Evolutionary conservation across 1,284 basidiomycete species (phyloP).

Genomic region (Ceratobasidium sp.): DNA sequence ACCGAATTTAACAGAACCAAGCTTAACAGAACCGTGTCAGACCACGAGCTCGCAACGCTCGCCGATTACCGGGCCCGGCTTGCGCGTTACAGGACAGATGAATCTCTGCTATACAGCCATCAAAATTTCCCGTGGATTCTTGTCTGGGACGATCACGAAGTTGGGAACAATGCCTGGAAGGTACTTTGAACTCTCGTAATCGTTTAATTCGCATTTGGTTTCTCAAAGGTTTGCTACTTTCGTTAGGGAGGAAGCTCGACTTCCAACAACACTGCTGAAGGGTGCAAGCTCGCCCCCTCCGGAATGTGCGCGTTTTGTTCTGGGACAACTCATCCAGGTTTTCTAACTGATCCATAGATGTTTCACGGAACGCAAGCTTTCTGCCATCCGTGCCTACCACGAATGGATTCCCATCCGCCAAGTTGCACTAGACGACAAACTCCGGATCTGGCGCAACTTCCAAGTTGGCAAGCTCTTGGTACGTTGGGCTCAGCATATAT

Average conservation of each 20-base stretch:
- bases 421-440: constrained; percentile 64
- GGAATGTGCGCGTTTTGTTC: constrained; percentile 54
- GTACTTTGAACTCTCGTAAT: background rate
- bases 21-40: constrained; percentile 60
- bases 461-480: constrained; percentile 65
- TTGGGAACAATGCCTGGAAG: constrained; percentile 70
- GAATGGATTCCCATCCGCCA: constrained; percentile 76
- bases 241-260: constrained; percentile 61
- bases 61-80: constrained; percentile 67
- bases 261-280: constrained; percentile 64
- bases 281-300: constrained; percentile 63
- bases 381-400: constrained; percentile 69
- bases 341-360: constrained; percentile 15
- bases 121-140: constrained; percentile 64
- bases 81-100: constrained; percentile 65
- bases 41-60: constrained; percentile 66
- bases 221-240: background rate
- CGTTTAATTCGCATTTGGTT: background rate
- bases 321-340: constrained; percentile 45
- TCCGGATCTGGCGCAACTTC: constrained; percentile 72
- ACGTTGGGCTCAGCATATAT: constrained; percentile 64
- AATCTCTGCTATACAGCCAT: constrained; percentile 60
- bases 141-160: constrained; percentile 70
- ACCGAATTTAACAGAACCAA: constrained; percentile 51
- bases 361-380: constrained; percentile 68